Base-by-base conservation (phyloP, 805 yeast species). In the Phaffomyces opuntiae region DNA sequence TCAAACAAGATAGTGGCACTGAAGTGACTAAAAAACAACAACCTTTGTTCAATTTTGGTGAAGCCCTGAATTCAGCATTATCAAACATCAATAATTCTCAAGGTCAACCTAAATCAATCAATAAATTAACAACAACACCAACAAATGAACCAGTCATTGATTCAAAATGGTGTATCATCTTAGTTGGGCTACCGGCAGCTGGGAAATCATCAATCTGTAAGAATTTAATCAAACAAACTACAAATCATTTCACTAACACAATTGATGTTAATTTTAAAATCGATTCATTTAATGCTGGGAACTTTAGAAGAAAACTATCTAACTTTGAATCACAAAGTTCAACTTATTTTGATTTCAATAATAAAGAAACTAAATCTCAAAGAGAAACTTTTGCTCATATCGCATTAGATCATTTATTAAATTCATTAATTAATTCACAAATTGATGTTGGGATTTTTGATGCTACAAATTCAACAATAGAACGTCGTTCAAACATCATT, bases 181-280 rank as follows among this genome's bases (percentile, higher is more conserved):
- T 85, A 65, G 86, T 84, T 11, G 91, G 91, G 0, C 66, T 84
- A 32, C 91, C 91, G 1, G 91, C 91, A 1, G 67, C 84, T 42
- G 91, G 91, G 8, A 84, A 84, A 60, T 80, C 87, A 3, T 81
- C 86, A 49, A 75, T 83, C 43, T 80, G 89, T 31, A 78, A 77
- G 49, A 81, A 81, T 55, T 55, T 84, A 70, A 68, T 73, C 67
- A 59, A 78, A 65, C 68, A 76, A 75, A 78, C 72, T 63, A 62
- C 83, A 3, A 12, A 29, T 8, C 19, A 36, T 14, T 49, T 56
- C 38, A 44, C 42, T 6, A 35, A 48, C 7, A 32, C 39, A 12
- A 39, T 45, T 9, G 46, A 49, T 14, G 49, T 42, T 11, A 48
- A 53, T 36, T 49, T 67, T 48, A 63, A 68, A 35, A 65, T 68